phyloP scores from a whole-genome alignment of 345 rosid genomes.

The Cardamine chenopodiifolia region DNA sequence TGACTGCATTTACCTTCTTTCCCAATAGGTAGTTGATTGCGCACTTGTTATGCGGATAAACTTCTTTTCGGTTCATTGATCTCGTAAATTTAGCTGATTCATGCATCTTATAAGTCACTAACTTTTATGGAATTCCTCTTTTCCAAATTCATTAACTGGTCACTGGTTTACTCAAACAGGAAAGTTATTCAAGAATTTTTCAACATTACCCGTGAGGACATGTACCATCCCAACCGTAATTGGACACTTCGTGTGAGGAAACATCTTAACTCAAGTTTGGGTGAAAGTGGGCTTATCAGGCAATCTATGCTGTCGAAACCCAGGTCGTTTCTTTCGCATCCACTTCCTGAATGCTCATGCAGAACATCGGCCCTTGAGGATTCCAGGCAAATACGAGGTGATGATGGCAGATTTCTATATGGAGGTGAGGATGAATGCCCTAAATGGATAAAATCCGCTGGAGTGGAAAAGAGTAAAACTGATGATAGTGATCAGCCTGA shows the following conservation, averaged over 20 bases:
- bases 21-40: background rate
- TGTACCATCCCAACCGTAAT: conserved; percentile 74
- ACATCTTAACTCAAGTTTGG: conserved; percentile 85
- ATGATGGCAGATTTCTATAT: conserved; percentile 54
- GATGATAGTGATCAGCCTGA: conserved; percentile 61
- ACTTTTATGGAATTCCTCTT: conserved; percentile 1
- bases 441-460: conserved; percentile 75
- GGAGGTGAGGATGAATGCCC: conserved; percentile 94
- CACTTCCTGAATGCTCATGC: conserved; percentile 97
- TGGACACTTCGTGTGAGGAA: conserved; percentile 77
- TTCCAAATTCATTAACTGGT: conserved; percentile 9
- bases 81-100: conserved; percentile 8
- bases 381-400: conserved; percentile 40
- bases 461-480: conserved; percentile 42
- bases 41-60: background rate
- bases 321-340: conserved; percentile 74
- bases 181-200: conserved; percentile 63
- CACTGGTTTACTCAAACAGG: conserved; percentile 51
- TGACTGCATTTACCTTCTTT: conserved; percentile 15
- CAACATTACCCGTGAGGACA: conserved; percentile 59
- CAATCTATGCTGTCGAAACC: conserved; percentile 74
- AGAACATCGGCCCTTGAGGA: conserved; percentile 56
- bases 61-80: background rate
- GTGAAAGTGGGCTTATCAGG: conserved; percentile 71
- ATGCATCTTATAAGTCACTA: background rate